phyloP scores from a whole-genome alignment of 805 yeast genomes.

The Priceomyces castillae region DNA sequence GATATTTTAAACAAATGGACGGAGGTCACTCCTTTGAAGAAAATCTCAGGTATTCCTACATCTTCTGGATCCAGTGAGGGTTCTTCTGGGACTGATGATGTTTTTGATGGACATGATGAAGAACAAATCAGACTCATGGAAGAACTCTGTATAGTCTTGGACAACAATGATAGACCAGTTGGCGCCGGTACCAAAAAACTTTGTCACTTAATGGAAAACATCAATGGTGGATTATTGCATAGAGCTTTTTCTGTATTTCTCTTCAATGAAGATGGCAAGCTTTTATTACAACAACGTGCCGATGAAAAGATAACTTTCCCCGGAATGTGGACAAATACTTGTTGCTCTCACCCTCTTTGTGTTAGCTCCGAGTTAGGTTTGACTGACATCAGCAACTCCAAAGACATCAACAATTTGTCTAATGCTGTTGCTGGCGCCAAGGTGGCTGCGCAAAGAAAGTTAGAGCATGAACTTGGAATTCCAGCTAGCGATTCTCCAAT shows the following conservation, averaged over 20 bases:
- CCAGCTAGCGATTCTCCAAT: constrained; percentile 55
- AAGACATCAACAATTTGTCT: constrained; percentile 38
- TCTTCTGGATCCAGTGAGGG: constrained; percentile 35
- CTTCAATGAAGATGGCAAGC: constrained; percentile 71
- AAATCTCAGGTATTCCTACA: constrained; percentile 57
- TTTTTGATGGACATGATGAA: constrained; percentile 86
- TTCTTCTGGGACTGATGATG: constrained; percentile 20
- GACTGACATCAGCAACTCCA: constrained; percentile 9
- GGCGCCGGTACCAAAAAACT: constrained; percentile 94
- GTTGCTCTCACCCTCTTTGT: constrained; percentile 97
- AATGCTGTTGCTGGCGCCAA: constrained; percentile 75
- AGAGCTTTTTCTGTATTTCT: constrained; percentile 96
- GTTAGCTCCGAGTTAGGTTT: constrained; percentile 75
- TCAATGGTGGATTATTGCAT: constrained; percentile 82
- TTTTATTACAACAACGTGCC: constrained; percentile 92
- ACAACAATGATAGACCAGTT: constrained; percentile 79
- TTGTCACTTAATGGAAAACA: constrained; percentile 85
- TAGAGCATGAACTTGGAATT: constrained; percentile 92
- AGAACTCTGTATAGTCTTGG: constrained; percentile 91
- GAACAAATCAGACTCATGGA: constrained; percentile 96
- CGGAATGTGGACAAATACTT: constrained; percentile 96
- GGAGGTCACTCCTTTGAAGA: constrained; percentile 62
- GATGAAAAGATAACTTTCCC: constrained; percentile 96
- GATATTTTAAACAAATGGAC: constrained; percentile 59
- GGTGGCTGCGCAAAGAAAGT: constrained; percentile 86